Evolutionary conservation across 495 filamentous ascomycete species (phyloP), one percentile per base, ranked within the genome.

Genomic region (Tuber indicum): DNA sequence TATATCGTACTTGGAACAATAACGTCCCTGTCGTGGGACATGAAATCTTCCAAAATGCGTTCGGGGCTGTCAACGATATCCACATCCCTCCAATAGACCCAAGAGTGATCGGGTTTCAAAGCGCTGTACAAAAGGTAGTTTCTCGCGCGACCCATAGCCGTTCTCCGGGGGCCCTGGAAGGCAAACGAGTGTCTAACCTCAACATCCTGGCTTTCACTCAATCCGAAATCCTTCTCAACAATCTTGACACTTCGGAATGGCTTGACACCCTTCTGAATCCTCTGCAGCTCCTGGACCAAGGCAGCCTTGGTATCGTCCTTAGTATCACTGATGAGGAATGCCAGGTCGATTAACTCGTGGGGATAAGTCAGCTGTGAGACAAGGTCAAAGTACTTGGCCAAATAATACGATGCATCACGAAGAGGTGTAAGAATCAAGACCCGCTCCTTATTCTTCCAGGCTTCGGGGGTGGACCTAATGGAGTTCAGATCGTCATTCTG

Each of bases 41-140:
- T 92, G 82, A 98, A 96, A 83, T 99, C 95, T 87, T 99, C 93
- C 36, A 99, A 86, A 75, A 99, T 97, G 77, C 88, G 91, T 52
- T 87, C 87, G 9, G 96, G 94, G 84, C 92, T 96, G 79, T 99
- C 96, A 42, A 91, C 88, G 81, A 99, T 98, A 85, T 99, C 96
- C 44, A 97, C 94, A 84, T 99, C 96, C 75, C 96, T 90, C 96
- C 96, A 99, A 85, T 98, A 98, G 41, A 99, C 96, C 96, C 96
- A 99, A 12, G 93, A 94, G 84, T 99, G 96, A 75, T 98, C 93
- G 3, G 94, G 88, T 86, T 95, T 96, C 79, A 99, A 84, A 41
- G 96, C 91, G 0, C 93, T 88, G 72, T 90, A 89, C 17, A 99
- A 90, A 39, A 99, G 88, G 84, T 97, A 98, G 84, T 99, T 99